These are phyloP conservation scores for Phytophthora lateralis DNA, from an alignment of 352 stramenopile species.

Conservation along the genomic window DNA sequence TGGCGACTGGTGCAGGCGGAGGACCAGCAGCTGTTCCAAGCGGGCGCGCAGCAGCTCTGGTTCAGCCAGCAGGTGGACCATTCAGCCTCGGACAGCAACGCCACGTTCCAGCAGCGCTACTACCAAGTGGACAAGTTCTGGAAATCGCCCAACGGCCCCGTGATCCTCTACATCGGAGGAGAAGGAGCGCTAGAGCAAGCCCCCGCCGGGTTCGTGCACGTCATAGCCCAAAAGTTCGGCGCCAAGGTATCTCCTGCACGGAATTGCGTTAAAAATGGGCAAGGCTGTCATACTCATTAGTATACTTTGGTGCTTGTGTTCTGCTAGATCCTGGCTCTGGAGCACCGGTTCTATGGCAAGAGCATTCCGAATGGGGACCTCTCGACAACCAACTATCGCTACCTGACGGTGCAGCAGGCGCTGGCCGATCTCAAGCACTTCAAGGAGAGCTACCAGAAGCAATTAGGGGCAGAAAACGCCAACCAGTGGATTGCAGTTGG, in stretches of 20 bases:
- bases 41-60: conserved; percentile 53
- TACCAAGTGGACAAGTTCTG: conserved; percentile 77
- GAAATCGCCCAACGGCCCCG: conserved; percentile 49
- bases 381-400: conserved; percentile 73
- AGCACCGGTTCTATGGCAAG: conserved; percentile 90
- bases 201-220: conserved; percentile 67
- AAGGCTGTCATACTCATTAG: background rate
- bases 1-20: conserved; percentile 61
- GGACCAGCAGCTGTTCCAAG: conserved; percentile 49
- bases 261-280: too few relatives aligned
- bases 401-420: conserved; percentile 85
- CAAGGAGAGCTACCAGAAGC: conserved; percentile 67
- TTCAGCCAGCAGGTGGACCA: conserved; percentile 78
- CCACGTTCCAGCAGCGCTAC: conserved; percentile 77
- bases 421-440: conserved; percentile 88
- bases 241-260: conserved; percentile 55
- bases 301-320: conserved; percentile 6
- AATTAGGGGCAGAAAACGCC: conserved; percentile 20
- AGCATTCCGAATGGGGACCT: conserved; percentile 80
- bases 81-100: conserved; percentile 37
- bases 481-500: conserved; percentile 81
- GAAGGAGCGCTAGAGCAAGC: conserved; percentile 70
- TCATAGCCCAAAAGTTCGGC: conserved; percentile 76
- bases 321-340: conserved; percentile 73
- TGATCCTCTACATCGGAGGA: conserved; percentile 89